Conservation (phyloP, 106 monocot genomes). For the Allium sativum region DNA sequence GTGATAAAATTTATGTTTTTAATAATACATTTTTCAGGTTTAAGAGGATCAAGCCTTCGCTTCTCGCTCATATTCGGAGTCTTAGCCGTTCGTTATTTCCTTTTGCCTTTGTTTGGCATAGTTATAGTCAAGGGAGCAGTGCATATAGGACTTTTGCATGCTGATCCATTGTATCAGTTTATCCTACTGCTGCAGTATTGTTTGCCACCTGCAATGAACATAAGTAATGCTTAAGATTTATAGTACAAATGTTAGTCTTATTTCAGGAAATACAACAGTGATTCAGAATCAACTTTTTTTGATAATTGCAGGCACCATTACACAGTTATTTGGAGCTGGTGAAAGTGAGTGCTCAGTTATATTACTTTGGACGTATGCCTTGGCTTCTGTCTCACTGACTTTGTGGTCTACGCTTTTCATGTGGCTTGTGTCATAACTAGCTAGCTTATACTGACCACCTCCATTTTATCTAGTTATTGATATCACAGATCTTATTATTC, state of each 20-base stretch:
- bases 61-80: constrained; percentile 35
- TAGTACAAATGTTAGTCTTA: background rate
- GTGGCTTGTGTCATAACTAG: constrained; percentile 43
- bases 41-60: constrained; percentile 24
- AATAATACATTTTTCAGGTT: constrained; percentile 23
- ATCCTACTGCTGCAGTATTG: constrained; percentile 51
- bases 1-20: background rate
- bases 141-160: constrained; percentile 37
- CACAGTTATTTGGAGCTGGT: constrained; percentile 61
- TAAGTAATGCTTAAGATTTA: constrained; percentile 15
- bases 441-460: too few relatives aligned
- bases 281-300: background rate
- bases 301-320: constrained; percentile 39
- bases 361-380: constrained; percentile 53
- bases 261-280: background rate
- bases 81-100: constrained; percentile 38
- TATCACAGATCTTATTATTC: too few relatives aligned
- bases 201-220: constrained; percentile 68
- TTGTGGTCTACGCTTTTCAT: constrained; percentile 65
- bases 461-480: too few relatives aligned
- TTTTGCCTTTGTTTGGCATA: constrained; percentile 46
- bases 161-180: constrained; percentile 66
- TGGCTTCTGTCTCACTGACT: constrained; percentile 59
- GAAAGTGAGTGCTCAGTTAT: constrained; percentile 70
- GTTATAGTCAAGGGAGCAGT: constrained; percentile 40